These are phyloP conservation scores for Jackrogersella minutella DNA, from an alignment of 495 filamentous ascomycete genomes.

Conservation along the genomic window DNA sequence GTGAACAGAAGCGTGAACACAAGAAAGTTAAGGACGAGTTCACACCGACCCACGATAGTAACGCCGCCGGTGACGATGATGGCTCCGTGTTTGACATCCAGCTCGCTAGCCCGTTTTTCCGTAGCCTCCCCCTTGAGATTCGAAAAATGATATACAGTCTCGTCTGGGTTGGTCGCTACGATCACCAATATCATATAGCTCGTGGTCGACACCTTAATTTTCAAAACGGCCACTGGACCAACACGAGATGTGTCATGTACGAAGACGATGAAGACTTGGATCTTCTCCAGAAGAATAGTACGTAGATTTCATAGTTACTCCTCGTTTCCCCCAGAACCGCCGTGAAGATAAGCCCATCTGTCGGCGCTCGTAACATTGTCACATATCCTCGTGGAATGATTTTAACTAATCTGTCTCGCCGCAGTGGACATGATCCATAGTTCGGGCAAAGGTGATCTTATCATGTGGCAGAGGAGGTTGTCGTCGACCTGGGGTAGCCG, in stretches of 20 bases:
- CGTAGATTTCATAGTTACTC: not conserved
- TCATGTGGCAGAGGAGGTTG: conserved; percentile 44
- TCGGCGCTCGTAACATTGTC: not conserved
- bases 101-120: conserved; percentile 37
- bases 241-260: conserved; percentile 46
- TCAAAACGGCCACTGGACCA: conserved; percentile 40
- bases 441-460: conserved; percentile 34
- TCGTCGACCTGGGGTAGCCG: conserved; percentile 45
- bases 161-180: conserved; percentile 35
- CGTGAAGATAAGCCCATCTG: not conserved
- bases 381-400: not conserved
- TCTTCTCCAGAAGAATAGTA: conserved; percentile 42
- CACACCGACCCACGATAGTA: not conserved
- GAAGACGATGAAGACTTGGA: conserved; percentile 42
- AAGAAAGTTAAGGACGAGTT: conserved; percentile 13
- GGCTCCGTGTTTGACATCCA: conserved; percentile 19
- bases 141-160: conserved; percentile 46
- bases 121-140: conserved; percentile 43
- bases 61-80: not conserved
- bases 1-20: conserved; percentile 8
- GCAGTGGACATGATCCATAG: conserved; percentile 36
- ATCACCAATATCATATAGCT: conserved; percentile 38
- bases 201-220: conserved; percentile 43
- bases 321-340: not conserved
- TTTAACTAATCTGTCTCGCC: not conserved